These are phyloP conservation scores for Tillandsia leiboldiana DNA, from an alignment of 176 grass and related monocot species.

Conservation along the genomic window DNA sequence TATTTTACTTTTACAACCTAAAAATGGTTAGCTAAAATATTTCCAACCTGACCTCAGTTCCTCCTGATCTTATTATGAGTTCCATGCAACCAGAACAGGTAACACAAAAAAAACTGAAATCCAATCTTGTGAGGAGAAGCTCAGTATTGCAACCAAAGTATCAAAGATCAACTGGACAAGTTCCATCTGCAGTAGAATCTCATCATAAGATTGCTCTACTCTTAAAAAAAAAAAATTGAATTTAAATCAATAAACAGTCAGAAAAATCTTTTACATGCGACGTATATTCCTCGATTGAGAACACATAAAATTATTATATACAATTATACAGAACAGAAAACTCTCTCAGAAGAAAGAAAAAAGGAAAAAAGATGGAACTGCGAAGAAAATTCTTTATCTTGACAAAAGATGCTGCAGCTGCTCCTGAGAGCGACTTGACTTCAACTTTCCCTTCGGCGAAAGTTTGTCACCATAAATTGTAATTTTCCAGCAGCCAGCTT, in stretches of 20 bases:
- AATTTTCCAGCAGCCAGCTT: constrained; percentile 61
- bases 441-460: constrained; percentile 41
- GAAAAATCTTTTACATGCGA: not conserved
- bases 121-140: no score
- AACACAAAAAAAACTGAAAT: no score
- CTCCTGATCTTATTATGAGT: no score
- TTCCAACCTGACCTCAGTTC: no score
- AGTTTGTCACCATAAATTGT: constrained; percentile 64
- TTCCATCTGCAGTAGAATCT: no score
- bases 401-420: constrained; percentile 29
- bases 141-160: no score
- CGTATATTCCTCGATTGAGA: not conserved
- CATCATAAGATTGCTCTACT: not conserved
- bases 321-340: no score
- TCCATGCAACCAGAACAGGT: no score
- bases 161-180: no score
- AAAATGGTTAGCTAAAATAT: no score
- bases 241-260: not conserved
- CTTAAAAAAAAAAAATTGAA: not conserved
- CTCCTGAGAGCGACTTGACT: constrained; percentile 26
- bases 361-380: not conserved
- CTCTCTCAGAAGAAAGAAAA: not conserved
- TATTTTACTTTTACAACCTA: no score
- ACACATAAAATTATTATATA: not conserved
- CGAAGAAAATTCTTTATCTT: constrained; percentile 19